These are phyloP conservation scores for Sarocladiaceae sp. DNA, from an alignment of 2,329 filamentous ascomycete genomes.

Conservation along the genomic window DNA sequence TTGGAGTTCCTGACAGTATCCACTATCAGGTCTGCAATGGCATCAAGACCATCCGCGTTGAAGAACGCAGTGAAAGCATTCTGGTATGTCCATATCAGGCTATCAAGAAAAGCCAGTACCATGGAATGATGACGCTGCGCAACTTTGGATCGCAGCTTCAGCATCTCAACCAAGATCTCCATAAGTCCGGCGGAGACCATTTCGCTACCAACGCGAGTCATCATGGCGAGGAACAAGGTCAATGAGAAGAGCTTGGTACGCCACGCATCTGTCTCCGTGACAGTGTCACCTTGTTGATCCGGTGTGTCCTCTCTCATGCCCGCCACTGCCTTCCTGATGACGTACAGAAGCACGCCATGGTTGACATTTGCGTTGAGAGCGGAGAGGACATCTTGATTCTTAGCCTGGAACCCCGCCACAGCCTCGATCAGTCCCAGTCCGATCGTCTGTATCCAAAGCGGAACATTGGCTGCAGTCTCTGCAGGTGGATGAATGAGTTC, in stretches of 20 bases:
- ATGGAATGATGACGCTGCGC: conserved; percentile 79
- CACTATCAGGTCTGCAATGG: conserved; percentile 81
- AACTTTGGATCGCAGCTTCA: conserved; percentile 73
- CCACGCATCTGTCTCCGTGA: conserved; percentile 76
- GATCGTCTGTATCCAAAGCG: conserved; percentile 73
- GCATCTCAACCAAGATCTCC: conserved; percentile 81
- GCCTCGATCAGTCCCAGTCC: conserved; percentile 78
- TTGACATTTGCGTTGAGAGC: conserved; percentile 95
- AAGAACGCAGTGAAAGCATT: conserved; percentile 82
- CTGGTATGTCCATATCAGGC: conserved; percentile 75
- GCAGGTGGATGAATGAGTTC: conserved; percentile 82
- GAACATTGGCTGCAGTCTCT: conserved; percentile 60
- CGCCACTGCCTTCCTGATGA: conserved; percentile 83
- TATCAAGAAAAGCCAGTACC: conserved; percentile 82
- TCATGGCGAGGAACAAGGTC: conserved; percentile 70
- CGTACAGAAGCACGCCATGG: conserved; percentile 88
- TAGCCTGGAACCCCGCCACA: conserved; percentile 71
- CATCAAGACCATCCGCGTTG: conserved; percentile 75
- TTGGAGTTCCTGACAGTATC: conserved; percentile 69
- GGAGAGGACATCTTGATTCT: conserved; percentile 74
- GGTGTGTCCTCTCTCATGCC: conserved; percentile 59
- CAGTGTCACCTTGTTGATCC: conserved; percentile 50
- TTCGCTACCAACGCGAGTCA: conserved; percentile 68
- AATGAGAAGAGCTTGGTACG: conserved; percentile 85
- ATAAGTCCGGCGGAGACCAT: conserved; percentile 87